Conservation (phyloP, 176 grass and related monocot genomes). For the Musa itinerans region DNA sequence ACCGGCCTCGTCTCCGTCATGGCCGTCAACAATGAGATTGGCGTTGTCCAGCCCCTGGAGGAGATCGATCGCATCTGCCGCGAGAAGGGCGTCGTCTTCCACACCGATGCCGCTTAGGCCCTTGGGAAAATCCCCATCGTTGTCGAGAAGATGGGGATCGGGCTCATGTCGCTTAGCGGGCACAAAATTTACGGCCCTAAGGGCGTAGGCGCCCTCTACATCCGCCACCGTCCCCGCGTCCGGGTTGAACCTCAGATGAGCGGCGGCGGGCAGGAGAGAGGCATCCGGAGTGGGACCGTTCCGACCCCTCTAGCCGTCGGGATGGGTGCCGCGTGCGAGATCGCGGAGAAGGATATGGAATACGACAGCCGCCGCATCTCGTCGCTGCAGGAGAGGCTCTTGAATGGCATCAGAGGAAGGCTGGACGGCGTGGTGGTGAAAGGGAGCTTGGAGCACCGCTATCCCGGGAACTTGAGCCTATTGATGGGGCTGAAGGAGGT, state of each 20-base stretch:
- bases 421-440: constrained; percentile 76
- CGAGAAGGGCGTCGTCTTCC: constrained; percentile 69
- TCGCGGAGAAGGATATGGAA: constrained; percentile 72
- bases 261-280: constrained; percentile 78
- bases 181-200: constrained; percentile 98
- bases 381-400: constrained; percentile 39
- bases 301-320: constrained; percentile 74
- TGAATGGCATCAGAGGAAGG: constrained; percentile 50
- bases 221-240: constrained; percentile 76
- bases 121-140: constrained; percentile 72
- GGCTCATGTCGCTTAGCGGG: constrained; percentile 74
- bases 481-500: constrained; percentile 97
- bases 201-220: constrained; percentile 74
- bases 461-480: constrained; percentile 81
- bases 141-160: constrained; percentile 72
- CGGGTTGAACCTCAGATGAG: constrained; percentile 88
- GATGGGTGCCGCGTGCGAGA: constrained; percentile 71
- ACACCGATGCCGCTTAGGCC: constrained; percentile 78
- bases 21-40: constrained; percentile 97
- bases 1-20: constrained; percentile 74
- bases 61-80: constrained; percentile 80
- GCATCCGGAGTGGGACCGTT: constrained; percentile 85
- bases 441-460: constrained; percentile 80
- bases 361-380: constrained; percentile 46
- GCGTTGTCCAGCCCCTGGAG: constrained; percentile 70